Conservation (phyloP, 2,329 filamentous ascomycete genomes). For the Phialemoniopsis sp. region DNA sequence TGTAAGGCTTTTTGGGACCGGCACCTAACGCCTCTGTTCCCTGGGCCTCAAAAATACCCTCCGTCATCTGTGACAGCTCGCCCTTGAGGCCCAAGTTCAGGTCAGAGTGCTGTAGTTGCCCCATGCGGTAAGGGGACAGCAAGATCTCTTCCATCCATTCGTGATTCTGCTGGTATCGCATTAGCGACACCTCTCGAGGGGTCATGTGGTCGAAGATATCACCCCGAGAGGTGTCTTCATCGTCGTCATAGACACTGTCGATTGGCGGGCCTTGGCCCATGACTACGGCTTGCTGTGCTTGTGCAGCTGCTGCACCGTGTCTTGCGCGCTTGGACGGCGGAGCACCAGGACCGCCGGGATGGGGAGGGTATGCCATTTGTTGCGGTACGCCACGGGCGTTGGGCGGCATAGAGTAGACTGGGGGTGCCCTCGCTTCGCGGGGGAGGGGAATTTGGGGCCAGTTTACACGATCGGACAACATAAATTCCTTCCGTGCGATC, state of each 20-base stretch:
- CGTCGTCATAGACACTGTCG: constrained; percentile 66
- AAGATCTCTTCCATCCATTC: constrained; percentile 99
- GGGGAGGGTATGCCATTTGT: constrained; percentile 58
- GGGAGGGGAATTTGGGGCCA: constrained; percentile 84
- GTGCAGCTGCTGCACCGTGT: constrained; percentile 30
- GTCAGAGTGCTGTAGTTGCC: constrained; percentile 82
- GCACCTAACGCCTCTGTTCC: constrained; percentile 41
- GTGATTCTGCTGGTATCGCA: constrained; percentile 89
- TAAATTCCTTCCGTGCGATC: constrained; percentile 87
- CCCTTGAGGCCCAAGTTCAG: constrained; percentile 82
- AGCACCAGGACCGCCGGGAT: constrained; percentile 34
- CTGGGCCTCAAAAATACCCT: constrained; percentile 74
- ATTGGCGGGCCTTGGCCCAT: constrained; percentile 11
- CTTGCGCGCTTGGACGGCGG: constrained; percentile 53
- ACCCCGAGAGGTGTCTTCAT: constrained; percentile 82
- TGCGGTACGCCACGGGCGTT: constrained; percentile 48
- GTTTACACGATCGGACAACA: constrained; percentile 82
- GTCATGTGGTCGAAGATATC: constrained; percentile 89
- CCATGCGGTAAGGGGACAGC: constrained; percentile 81
- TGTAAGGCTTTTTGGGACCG: constrained; percentile 53
- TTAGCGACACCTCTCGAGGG: constrained; percentile 81
- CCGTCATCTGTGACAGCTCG: constrained; percentile 75
- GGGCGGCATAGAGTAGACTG: constrained; percentile 43
- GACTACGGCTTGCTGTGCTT: constrained; percentile 7
- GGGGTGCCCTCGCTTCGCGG: constrained; percentile 43